phyloP scores from a whole-genome alignment of 73 alveolate genomes.

The Blepharisma japonicum region DNA sequence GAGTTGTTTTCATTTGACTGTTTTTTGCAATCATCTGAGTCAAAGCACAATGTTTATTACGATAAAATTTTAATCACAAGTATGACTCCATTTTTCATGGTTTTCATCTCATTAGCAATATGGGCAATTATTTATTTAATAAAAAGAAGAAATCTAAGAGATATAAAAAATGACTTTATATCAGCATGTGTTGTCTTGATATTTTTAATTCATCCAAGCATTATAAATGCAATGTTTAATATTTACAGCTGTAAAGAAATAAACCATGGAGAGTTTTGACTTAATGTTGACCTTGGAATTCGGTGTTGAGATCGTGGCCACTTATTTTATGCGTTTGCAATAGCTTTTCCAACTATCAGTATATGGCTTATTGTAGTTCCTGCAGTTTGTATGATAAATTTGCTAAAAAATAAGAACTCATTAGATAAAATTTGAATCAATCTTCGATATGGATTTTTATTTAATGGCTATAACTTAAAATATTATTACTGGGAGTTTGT shows the following conservation, averaged over 20 bases:
- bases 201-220: neutral
- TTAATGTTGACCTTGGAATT: too few relatives aligned
- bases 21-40: slow-evolving; percentile 31
- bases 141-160: too few relatives aligned
- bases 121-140: too few relatives aligned
- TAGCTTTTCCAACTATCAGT: too few relatives aligned
- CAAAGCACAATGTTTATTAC: slow-evolving; percentile 32
- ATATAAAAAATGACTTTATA: too few relatives aligned
- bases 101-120: too few relatives aligned
- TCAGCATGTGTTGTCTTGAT: neutral
- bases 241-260: slow-evolving; percentile 30
- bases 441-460: slow-evolving; percentile 54
- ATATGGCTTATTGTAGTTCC: too few relatives aligned
- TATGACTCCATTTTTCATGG: slow-evolving; percentile 35
- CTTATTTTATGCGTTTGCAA: too few relatives aligned
- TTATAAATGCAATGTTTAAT: neutral
- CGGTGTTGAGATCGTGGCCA: too few relatives aligned
- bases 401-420: too few relatives aligned
- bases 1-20: slow-evolving; percentile 21
- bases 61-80: slow-evolving; percentile 41
- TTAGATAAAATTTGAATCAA: slow-evolving; percentile 27
- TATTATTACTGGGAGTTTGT: slow-evolving; percentile 58
- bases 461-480: slow-evolving; percentile 53
- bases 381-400: too few relatives aligned
- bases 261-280: too few relatives aligned